Base-by-base conservation (phyloP, 2,329 filamentous ascomycete species). In the Nemania serpens region DNA sequence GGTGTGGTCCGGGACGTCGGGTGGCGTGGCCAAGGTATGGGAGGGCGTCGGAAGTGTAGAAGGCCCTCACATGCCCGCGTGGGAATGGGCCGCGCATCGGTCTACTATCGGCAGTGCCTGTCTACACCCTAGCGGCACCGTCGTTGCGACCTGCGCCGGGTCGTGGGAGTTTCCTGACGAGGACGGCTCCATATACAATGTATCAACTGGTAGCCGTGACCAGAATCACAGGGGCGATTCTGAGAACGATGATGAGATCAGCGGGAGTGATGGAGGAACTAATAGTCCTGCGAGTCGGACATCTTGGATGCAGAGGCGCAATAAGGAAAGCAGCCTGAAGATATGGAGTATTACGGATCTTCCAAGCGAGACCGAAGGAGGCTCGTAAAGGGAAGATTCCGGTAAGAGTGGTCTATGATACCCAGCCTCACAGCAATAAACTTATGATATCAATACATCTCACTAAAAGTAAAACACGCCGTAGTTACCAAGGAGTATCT, bases 1-100 rank as follows among this genome's bases (percentile, higher is more conserved):
- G 70, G 78, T 88, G 47, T 89, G 86, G 86, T 83, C 83, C 5
- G 87, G 86, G 2, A 80, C 82, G 0, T 76, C 79, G 45, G 76
- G 81, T 62, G 86, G 87, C 1, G 69, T 74, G 2, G 81, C 87
- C n/a, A 77, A 78, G 46, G 80, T 88, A 6, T 89, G 84, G 82
- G 83, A 88, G 45, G 77, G 78, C 11, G 81, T 87, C 0, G 85
- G 85, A 25, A 74, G 71, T 41, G 66, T 63, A 2, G 78, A 76
- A 46, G 84, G 84, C 15, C 74, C 76, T 6, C 69, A 77, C 20
- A 69, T 75, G 25, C 77, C 79, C 3, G 73, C 77, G 0, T 86
- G 83, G 82, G 69, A 71, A n/a, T 86, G 82, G 80, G 67, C 75
- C 18, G 78, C 78, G 9, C 62, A 68, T 47, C 47, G 33, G 5